These are phyloP conservation scores for Irpex sp. DNA, from an alignment of 1,284 basidiomycete genomes.

Conservation along the genomic window DNA sequence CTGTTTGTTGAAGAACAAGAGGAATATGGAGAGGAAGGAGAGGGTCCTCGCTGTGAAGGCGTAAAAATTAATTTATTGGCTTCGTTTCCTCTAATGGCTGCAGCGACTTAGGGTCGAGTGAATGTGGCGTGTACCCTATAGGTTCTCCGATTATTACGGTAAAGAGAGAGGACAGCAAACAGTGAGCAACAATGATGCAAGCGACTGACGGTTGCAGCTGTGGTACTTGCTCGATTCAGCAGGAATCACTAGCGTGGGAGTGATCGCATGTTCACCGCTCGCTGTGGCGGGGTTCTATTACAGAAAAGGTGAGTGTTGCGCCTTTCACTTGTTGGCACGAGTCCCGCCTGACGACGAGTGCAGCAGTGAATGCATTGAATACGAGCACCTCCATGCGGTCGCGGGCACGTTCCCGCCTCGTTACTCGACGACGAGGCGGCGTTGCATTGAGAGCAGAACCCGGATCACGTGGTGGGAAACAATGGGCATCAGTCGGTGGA, in stretches of 20 bases:
- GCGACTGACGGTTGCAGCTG: not conserved
- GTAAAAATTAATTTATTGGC: conserved; percentile 3
- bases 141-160: too few relatives aligned
- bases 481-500: not conserved
- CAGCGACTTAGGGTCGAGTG: not conserved
- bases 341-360: not conserved
- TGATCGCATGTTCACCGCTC: not conserved
- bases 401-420: not conserved
- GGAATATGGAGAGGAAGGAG: conserved; percentile 39
- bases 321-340: not conserved
- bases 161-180: too few relatives aligned
- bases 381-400: not conserved
- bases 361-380: not conserved
- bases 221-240: not conserved
- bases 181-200: too few relatives aligned
- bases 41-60: conserved; percentile 20
- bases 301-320: not conserved
- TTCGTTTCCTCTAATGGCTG: not conserved
- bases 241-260: not conserved
- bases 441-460: not conserved
- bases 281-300: not conserved
- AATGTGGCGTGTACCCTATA: not conserved
- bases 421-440: not conserved
- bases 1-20: conserved; percentile 59
- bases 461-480: not conserved